Evolutionary conservation across 202 grass and related monocot species (phyloP).

Genomic region (Sporobolus alterniflorus): DNA sequence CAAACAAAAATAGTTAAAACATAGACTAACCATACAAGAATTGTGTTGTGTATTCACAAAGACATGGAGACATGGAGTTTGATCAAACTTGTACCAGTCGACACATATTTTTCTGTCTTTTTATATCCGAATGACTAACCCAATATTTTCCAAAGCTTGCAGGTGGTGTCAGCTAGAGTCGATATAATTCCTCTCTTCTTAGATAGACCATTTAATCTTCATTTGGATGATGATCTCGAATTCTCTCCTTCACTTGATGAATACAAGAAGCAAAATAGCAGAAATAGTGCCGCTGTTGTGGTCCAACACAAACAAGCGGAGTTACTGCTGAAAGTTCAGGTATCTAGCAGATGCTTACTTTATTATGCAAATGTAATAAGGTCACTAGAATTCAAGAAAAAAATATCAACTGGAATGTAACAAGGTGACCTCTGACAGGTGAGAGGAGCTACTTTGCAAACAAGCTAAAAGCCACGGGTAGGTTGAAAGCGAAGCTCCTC

Average conservation of each 20-base stretch:
- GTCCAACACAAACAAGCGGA: constrained; percentile 67
- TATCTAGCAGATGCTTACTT: constrained; percentile 34
- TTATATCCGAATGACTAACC: constrained; percentile 39
- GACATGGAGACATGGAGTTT: neutral
- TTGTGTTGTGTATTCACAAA: neutral
- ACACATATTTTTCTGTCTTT: neutral
- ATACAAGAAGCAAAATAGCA: constrained; percentile 14
- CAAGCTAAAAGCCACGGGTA: constrained; percentile 73
- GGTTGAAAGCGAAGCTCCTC: constrained; percentile 90
- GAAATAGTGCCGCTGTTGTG: constrained; percentile 42
- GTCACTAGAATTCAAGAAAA: neutral
- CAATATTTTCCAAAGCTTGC: constrained; percentile 57
- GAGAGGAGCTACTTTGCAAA: constrained; percentile 95
- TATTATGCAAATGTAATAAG: neutral
- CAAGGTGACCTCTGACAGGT: constrained; percentile 42
- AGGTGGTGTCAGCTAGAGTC: constrained; percentile 73
- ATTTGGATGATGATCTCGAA: constrained; percentile 74
- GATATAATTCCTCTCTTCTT: constrained; percentile 94
- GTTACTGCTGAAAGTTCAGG: constrained; percentile 88
- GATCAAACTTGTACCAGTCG: neutral
- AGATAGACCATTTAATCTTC: constrained; percentile 55
- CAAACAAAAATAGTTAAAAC: neutral
- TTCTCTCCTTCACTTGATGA: constrained; percentile 46
- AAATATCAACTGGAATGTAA: neutral
- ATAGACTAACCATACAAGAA: neutral